A percentile compares a stretch with the other conserved stretches of the same genome.
phyloP scores from a whole-genome alignment of 208 protist species.

The Crithidia acanthocephali region DNA sequence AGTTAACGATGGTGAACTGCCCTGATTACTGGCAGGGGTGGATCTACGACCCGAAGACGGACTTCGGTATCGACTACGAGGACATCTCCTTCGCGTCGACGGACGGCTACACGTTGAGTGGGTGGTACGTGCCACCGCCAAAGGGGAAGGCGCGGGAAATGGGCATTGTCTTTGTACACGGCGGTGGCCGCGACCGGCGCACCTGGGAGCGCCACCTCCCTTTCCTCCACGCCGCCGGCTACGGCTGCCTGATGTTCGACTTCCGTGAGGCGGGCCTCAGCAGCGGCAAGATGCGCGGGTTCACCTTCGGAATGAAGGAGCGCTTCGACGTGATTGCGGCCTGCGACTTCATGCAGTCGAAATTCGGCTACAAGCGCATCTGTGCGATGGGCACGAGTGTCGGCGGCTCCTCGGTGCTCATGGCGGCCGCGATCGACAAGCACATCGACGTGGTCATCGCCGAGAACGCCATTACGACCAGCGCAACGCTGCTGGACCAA shows the following conservation, averaged over 20 bases:
- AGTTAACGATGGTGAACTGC: conserved; percentile 60
- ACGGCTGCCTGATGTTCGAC: conserved; percentile 90
- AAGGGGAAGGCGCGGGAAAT: conserved; percentile 19
- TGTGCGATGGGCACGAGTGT: conserved; percentile 92
- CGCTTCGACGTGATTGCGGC: conserved; percentile 88
- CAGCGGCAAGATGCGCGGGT: conserved; percentile 82
- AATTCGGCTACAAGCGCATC: conserved; percentile 70
- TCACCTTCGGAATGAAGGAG: conserved; percentile 91
- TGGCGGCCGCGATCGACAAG: conserved; percentile 88
- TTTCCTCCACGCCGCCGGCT: conserved; percentile 85
- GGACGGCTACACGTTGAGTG: conserved; percentile 73
- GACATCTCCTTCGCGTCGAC: conserved; percentile 80
- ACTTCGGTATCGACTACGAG: conserved; percentile 80
- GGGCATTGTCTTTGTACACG: conserved; percentile 91
- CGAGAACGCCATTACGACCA: conserved; percentile 90
- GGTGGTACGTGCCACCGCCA: conserved; percentile 85
- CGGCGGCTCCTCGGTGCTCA: conserved; percentile 87
- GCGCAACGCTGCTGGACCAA: conserved; percentile 78
- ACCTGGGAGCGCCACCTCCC: conserved; percentile 91
- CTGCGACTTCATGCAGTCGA: conserved; percentile 67
- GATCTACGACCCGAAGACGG: conserved; percentile 82
- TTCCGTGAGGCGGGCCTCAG: conserved; percentile 90
- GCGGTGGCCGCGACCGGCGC: conserved; percentile 88
- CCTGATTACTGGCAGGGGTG: conserved; percentile 92
- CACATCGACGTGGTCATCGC: conserved; percentile 89